Base-by-base conservation (phyloP, 805 yeast genomes). In the Candida vartiovaarae region DNA sequence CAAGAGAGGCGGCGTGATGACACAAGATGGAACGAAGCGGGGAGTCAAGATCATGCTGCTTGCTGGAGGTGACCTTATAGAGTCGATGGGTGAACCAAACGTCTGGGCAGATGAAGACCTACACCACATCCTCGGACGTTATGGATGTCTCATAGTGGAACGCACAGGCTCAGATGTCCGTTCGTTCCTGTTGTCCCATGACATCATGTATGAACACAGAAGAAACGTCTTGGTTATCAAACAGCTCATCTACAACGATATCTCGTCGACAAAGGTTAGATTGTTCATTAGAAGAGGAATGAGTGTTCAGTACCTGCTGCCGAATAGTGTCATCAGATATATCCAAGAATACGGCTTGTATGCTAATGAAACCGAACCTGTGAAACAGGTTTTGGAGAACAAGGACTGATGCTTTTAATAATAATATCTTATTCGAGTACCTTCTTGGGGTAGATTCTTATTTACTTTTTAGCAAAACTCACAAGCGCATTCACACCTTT, bases 1-100 rank as follows among this genome's bases (percentile, higher is more conserved):
- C 47, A 86, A 84, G 60, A 70, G 95, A 45, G 90, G 95, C 23
- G 99, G 99, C 11, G 80, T 93, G 11, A 57, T 64, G 49, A 78
- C 79, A 8, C 69, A 72, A 5, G 67, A 72, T 36, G 85, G 86
- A 8, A 75, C 77, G 27, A 68, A 68, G 47, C 73, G 88, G 44
- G 96, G 96, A 25, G 96, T 85, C 42, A 91, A 91, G 62, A 83
- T 93, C 56, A 91, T 93, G 98, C 73, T 93, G 43, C 70, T 93
- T 34, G 99, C 99, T 0, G 99, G 99, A 41, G 99, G 99, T 36
- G 99, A 93, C 65, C 74, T 93, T 54, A 93, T 93, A 42, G 99
- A 93, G 63, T 82, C 95, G 36, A 93, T 93, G 98, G 99, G 99
- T n/a, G 99, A 93, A 65, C 98, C 99, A 24, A 93, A 91, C 57